A percentile compares a stretch with the other conserved stretches of the same genome.
Evolutionary conservation across 306 rosid species (phyloP).

Genomic region (Morella rubra): DNA sequence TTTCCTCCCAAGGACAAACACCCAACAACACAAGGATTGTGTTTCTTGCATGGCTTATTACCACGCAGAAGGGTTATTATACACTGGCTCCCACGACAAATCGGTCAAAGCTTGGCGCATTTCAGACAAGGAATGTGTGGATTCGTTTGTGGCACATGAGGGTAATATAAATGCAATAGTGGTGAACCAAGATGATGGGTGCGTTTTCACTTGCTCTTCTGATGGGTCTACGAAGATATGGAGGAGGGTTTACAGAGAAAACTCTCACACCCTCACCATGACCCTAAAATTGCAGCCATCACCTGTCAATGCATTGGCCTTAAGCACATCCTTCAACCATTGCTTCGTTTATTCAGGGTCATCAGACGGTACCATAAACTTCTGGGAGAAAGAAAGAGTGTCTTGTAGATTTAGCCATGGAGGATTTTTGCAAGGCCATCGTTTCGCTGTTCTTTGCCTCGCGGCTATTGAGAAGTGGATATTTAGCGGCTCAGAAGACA

Average conservation of each 20-base stretch:
- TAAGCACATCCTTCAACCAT: constrained; percentile 43
- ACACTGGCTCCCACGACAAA: constrained; percentile 64
- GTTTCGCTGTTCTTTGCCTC: constrained; percentile 58
- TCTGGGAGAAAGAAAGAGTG: constrained; percentile 67
- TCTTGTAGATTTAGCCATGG: constrained; percentile 70
- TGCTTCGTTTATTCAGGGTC: constrained; percentile 64
- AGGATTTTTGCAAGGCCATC: constrained; percentile 70
- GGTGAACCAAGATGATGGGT: constrained; percentile 75
- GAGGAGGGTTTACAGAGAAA: constrained; percentile 68
- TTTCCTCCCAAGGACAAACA: constrained; percentile 28
- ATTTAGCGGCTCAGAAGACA: constrained; percentile 79
- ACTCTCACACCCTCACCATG: constrained; percentile 71
- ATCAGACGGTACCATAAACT: constrained; percentile 62
- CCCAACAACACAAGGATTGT: constrained; percentile 40
- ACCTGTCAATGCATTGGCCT: constrained; percentile 51
- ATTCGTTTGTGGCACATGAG: constrained; percentile 61
- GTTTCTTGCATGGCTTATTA: constrained; percentile 72
- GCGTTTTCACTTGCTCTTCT: constrained; percentile 71
- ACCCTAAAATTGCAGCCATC: constrained; percentile 58
- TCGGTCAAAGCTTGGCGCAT: constrained; percentile 67
- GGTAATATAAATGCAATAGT: constrained; percentile 44
- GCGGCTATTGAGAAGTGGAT: constrained; percentile 63
- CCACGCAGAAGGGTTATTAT: constrained; percentile 63
- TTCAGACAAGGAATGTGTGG: constrained; percentile 46
- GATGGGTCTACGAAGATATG: constrained; percentile 71